Conservation (phyloP, 495 filamentous ascomycete species). For the Podospora fimiseda region DNA sequence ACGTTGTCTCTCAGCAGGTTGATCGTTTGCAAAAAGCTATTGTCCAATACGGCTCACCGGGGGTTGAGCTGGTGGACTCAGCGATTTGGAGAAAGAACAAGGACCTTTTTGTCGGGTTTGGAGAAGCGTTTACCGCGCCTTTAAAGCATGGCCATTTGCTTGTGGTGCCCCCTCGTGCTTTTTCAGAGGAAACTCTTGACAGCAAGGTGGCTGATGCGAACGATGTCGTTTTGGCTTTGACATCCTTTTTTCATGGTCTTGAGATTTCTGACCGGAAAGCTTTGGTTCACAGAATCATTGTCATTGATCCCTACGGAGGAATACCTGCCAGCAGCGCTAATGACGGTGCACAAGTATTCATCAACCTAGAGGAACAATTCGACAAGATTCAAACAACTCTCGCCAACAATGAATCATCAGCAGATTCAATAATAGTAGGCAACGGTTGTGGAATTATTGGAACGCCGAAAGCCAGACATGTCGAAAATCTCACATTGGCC, state of each 20-base stretch:
- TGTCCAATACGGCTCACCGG: conserved; percentile 55
- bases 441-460: conserved; percentile 52
- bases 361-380: conserved; percentile 93
- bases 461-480: not conserved
- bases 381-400: conserved; percentile 59
- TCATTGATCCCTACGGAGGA: conserved; percentile 83
- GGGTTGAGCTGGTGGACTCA: conserved; percentile 63
- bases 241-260: conserved; percentile 62
- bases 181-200: conserved; percentile 52
- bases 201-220: conserved; percentile 53
- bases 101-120: conserved; percentile 36
- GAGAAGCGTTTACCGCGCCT: conserved; percentile 57
- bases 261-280: conserved; percentile 45
- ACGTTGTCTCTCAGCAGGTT: conserved; percentile 55
- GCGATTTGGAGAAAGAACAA: conserved; percentile 40
- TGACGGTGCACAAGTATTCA: conserved; percentile 74
- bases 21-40: conserved; percentile 70
- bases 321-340: conserved; percentile 65
- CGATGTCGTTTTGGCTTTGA: conserved; percentile 65
- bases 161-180: conserved; percentile 65
- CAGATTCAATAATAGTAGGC: conserved; percentile 72
- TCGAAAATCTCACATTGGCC: not conserved
- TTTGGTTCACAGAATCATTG: conserved; percentile 75
- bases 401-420: conserved; percentile 63
- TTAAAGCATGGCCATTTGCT: conserved; percentile 73